phyloP scores from a whole-genome alignment of 2,329 filamentous ascomycete genomes.

The Blumeriella jaapii region DNA sequence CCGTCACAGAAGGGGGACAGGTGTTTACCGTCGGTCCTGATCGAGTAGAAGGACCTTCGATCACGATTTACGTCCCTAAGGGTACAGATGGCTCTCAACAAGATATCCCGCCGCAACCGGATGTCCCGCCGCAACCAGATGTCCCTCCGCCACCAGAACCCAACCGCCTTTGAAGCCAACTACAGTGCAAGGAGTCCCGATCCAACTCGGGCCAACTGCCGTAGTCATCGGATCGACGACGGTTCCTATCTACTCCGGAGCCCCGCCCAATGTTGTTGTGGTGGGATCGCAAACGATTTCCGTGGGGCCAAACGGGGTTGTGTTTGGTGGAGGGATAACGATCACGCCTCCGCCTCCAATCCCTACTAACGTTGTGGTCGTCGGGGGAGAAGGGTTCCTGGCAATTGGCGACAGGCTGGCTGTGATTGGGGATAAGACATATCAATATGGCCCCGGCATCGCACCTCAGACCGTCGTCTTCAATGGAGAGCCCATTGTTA shows the following conservation, averaged over 20 bases:
- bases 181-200: constrained; percentile 13
- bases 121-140: too few relatives aligned
- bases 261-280: constrained; percentile 14
- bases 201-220: constrained; percentile 9
- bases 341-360: constrained; percentile 10
- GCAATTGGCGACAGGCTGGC: constrained; percentile 16
- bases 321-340: constrained; percentile 11
- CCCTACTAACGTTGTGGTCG: constrained; percentile 18
- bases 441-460: constrained; percentile 16
- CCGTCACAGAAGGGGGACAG: constrained; percentile 18
- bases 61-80: constrained; percentile 16
- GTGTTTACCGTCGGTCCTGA: constrained; percentile 22
- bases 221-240: constrained; percentile 16
- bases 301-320: constrained; percentile 10
- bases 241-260: constrained; percentile 17
- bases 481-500: constrained; percentile 19
- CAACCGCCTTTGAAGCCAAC: constrained; percentile 10
- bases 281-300: constrained; percentile 17
- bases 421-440: constrained; percentile 13
- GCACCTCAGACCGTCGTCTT: constrained; percentile 14
- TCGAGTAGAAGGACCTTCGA: constrained; percentile 17
- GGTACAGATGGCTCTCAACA: not conserved
- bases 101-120: constrained; percentile 2
- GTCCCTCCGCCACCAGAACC: constrained; percentile 5
- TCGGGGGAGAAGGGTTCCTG: constrained; percentile 16